phyloP scores from a whole-genome alignment of 371 early-diverging fungal genomes.

The Mucor saturninus region DNA sequence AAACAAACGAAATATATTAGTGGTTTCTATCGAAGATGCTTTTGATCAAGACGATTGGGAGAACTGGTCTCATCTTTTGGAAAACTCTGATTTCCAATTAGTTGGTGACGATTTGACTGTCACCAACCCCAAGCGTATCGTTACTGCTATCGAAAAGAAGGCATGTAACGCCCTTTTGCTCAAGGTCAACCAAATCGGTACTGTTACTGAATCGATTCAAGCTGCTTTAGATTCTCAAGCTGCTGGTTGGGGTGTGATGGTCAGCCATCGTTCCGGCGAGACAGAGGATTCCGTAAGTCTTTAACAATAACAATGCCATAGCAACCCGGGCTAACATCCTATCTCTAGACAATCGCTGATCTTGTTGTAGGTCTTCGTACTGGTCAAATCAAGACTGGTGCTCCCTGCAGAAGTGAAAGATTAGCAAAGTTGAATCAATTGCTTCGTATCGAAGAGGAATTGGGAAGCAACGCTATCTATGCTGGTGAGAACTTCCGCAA shows the following conservation, averaged over 20 bases:
- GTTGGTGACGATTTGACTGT: constrained; percentile 99
- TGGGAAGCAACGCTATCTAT: constrained; percentile 83
- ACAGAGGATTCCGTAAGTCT: constrained; percentile 88
- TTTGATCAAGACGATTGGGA: constrained; percentile 99
- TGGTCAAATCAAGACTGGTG: constrained; percentile 99
- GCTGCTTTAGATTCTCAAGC: constrained; percentile 72
- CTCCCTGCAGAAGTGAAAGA: constrained; percentile 98
- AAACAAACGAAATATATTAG: constrained; percentile 24
- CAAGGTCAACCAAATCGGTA: constrained; percentile 99
- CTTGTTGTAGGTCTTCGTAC: constrained; percentile 97
- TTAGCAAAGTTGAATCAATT: constrained; percentile 99
- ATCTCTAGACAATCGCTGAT: constrained; percentile 88
- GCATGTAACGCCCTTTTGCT: constrained; percentile 96
- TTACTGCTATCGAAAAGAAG: constrained; percentile 91
- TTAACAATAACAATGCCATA: not conserved
- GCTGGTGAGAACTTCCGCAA: constrained; percentile 95
- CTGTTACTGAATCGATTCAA: constrained; percentile 95
- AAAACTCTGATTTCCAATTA: constrained; percentile 79
- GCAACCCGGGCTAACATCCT: not conserved
- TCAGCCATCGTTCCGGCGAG: constrained; percentile 99
- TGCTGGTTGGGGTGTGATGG: constrained; percentile 99
- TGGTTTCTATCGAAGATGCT: constrained; percentile 99
- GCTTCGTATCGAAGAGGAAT: constrained; percentile 91
- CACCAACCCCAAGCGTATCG: constrained; percentile 96
- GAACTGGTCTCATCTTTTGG: constrained; percentile 85